Evolutionary conservation across 768 basidiomycete species (phyloP).

Genomic region (Hirschioporus abietinus): DNA sequence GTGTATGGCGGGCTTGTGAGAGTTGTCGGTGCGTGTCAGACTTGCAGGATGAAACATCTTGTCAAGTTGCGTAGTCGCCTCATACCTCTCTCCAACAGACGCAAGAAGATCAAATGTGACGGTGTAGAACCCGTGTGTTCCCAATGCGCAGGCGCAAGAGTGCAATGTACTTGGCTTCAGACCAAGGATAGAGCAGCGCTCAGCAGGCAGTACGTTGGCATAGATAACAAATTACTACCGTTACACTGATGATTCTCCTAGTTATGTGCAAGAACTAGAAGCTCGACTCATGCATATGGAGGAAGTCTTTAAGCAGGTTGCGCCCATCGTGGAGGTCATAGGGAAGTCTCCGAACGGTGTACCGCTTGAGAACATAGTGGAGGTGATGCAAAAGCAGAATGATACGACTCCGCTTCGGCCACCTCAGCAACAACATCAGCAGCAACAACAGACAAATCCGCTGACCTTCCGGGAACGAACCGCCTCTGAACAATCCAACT

Average conservation of each 20-base stretch:
- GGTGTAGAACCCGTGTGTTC: constrained; percentile 83
- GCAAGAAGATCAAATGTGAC: constrained; percentile 94
- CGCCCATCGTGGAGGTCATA: constrained; percentile 71
- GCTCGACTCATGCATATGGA: constrained; percentile 86
- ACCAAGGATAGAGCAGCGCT: constrained; percentile 88
- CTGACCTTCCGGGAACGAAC: constrained; percentile 13
- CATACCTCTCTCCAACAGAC: constrained; percentile 36
- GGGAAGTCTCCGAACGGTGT: constrained; percentile 47
- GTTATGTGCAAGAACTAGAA: constrained; percentile 90
- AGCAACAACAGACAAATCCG: constrained; percentile 5
- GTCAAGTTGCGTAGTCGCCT: constrained; percentile 11
- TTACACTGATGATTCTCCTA: constrained; percentile 22
- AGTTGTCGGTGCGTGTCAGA: constrained; percentile 63
- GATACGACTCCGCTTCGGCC: background rate
- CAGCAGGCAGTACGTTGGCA: constrained; percentile 72
- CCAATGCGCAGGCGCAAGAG: constrained; percentile 69
- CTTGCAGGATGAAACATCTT: constrained; percentile 1
- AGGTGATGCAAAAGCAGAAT: background rate
- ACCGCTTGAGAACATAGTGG: constrained; percentile 8
- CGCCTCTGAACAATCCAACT: constrained; percentile 11
- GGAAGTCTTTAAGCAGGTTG: constrained; percentile 74
- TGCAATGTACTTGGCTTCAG: constrained; percentile 84
- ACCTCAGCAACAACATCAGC: background rate
- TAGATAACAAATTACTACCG: constrained; percentile 16
- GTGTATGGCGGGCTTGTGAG: constrained; percentile 90